A percentile compares a stretch with the other conserved stretches of the same genome.
phyloP scores from a whole-genome alignment of 2,329 filamentous ascomycete genomes.

The Seiridium unicorne region DNA sequence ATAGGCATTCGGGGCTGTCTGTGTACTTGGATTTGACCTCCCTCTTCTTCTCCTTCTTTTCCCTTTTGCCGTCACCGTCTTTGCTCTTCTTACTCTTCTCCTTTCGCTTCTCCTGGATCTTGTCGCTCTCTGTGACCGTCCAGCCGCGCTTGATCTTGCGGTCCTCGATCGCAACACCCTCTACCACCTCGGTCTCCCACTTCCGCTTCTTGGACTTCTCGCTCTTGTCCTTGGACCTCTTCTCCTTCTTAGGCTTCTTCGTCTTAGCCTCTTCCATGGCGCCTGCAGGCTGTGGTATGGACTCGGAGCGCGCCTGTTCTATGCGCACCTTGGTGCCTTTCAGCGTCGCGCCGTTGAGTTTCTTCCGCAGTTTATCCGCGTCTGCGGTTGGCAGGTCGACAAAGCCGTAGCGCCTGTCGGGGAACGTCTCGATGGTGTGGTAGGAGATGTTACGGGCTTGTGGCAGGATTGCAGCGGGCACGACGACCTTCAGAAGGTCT shows the following conservation, averaged over 20 bases:
- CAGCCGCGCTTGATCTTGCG: conserved; percentile 87
- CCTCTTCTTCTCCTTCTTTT: conserved; percentile 55
- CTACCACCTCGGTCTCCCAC: conserved; percentile 47
- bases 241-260: conserved; percentile 20
- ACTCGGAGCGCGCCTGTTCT: conserved; percentile 72
- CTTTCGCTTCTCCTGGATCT: conserved; percentile 46
- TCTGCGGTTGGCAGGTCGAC: conserved; percentile 78
- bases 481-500: conserved; percentile 67
- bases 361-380: conserved; percentile 88
- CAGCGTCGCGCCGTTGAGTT: conserved; percentile 81
- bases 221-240: conserved; percentile 36
- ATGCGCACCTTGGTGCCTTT: conserved; percentile 84
- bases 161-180: conserved; percentile 71
- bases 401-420: conserved; percentile 87
- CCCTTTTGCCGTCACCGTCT: conserved; percentile 47
- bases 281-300: conserved; percentile 39
- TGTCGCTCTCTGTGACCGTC: conserved; percentile 65
- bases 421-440: conserved; percentile 81
- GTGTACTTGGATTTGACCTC: conserved; percentile 74
- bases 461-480: conserved; percentile 66
- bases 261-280: conserved; percentile 21
- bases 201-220: conserved; percentile 48
- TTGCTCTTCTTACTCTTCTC: conserved; percentile 38
- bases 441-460: conserved; percentile 81
- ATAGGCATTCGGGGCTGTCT: conserved; percentile 76